Evolutionary conservation across 2,329 filamentous ascomycete genomes (phyloP), one percentile per base, ranked within the genome.

Genomic region (Parastagonospora avenae): DNA sequence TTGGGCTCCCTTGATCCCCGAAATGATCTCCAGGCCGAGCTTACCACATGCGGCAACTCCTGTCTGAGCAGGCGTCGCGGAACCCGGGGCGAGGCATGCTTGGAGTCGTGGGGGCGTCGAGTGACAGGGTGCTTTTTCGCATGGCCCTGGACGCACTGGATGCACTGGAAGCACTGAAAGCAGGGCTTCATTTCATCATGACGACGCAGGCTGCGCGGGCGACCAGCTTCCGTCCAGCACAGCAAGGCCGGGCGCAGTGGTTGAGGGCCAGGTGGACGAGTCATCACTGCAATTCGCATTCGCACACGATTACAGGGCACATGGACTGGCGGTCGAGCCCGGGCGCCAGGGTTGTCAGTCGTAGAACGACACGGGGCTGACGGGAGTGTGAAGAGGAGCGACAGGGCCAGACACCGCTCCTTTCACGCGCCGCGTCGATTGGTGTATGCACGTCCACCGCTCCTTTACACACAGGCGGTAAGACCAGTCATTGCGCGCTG

Each of bases 401-500:
- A 3, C 3, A 24, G 19, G 52, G 60, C 57, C 58, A 52, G 46
- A 52, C 47, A 58, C 53, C 58, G 44, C 44, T 32, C 27, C 28
- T 46, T 36, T 40, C 4, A 31, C 12, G 5, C 7, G 11, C 8
- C n/a, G 33, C 11, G 9, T 12, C n/a, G 15, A 48, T 42, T 37
- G 46, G 43, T 48, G 46, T 39, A 52, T 58, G 39, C 46, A 48
- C 31, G 46, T 42, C 39, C 46, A 48, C 46, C 46, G 46, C 45
- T 48, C 39, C 36, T 48, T 32, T 30, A n/a, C 14, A 37, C 32
- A 12, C 14, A 29, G 39, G 46, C 46, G 46, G 32, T 48, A 58
- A 71, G 62, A 62, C 68, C 64, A 66, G 64, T 68, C 65, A 65
- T 56, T 46, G 54, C 36, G 50, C 59, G 53, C 61, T 61, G 56